phyloP scores from a whole-genome alignment of 805 yeast genomes.

The Sugiyamaella mastotermitis region DNA sequence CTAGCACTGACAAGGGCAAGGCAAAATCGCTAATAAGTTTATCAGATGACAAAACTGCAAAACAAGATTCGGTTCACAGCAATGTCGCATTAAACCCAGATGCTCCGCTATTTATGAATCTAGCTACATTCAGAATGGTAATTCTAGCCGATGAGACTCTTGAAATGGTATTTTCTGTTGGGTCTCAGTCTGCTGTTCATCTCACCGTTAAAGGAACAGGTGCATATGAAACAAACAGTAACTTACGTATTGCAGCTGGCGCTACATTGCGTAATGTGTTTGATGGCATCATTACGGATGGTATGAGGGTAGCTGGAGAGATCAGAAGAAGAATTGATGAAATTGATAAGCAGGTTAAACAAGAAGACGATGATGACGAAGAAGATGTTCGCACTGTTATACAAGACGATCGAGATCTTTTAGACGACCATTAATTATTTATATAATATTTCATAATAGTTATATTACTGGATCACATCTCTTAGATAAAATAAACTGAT shows the following conservation, averaged over 20 bases:
- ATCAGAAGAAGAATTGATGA: constrained; percentile 81
- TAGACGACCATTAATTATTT: constrained; percentile 20
- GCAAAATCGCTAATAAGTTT: neutral
- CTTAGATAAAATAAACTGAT: no score
- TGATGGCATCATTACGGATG: constrained; percentile 87
- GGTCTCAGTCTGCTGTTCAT: constrained; percentile 63
- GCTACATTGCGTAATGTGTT: constrained; percentile 69
- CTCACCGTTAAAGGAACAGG: constrained; percentile 31
- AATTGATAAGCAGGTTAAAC: constrained; percentile 27
- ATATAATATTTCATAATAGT: neutral
- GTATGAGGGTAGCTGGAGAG: constrained; percentile 83
- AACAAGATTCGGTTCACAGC: constrained; percentile 34
- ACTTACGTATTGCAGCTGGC: constrained; percentile 29
- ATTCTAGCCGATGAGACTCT: constrained; percentile 89
- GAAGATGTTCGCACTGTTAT: constrained; percentile 24
- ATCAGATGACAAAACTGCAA: constrained; percentile 9
- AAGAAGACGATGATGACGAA: constrained; percentile 29
- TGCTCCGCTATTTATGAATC: constrained; percentile 64
- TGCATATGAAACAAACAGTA: constrained; percentile 31
- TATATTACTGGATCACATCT: constrained; percentile 2
- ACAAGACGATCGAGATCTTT: constrained; percentile 29
- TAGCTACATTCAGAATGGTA: constrained; percentile 93
- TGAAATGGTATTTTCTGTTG: constrained; percentile 71
- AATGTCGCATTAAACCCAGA: constrained; percentile 81
- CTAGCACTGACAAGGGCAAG: constrained; percentile 32